phyloP scores from a whole-genome alignment of 2,329 filamentous ascomycete species.

The Magnaporthiopsis incrustans region DNA sequence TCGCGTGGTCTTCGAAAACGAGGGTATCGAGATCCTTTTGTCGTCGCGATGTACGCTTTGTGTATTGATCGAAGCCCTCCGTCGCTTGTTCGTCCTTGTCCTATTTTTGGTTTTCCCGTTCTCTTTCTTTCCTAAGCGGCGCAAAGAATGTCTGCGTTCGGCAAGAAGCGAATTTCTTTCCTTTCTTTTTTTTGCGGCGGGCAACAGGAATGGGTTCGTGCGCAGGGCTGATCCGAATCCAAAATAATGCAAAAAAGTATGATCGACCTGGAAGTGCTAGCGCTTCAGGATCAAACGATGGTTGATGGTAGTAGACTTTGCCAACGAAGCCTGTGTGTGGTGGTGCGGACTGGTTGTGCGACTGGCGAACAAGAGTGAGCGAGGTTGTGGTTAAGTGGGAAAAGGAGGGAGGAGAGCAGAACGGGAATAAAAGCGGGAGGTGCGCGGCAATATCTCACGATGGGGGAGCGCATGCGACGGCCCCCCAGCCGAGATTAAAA shows the following conservation, averaged over 20 bases:
- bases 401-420: background rate
- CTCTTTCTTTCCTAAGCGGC: background rate
- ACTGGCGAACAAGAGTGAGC: conserved; percentile 1
- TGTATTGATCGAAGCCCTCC: background rate
- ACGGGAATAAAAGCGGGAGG: background rate
- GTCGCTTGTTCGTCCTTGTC: background rate
- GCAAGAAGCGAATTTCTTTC: too few relatives aligned
- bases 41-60: background rate
- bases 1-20: background rate
- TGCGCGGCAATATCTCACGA: background rate
- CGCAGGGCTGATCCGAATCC: background rate
- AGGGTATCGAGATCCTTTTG: background rate
- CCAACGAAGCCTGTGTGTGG: conserved; percentile 42
- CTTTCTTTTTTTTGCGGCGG: too few relatives aligned
- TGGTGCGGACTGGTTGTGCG: conserved; percentile 11
- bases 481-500: conserved; percentile 4
- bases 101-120: background rate
- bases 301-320: conserved; percentile 35
- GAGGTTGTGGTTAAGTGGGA: conserved; percentile 1
- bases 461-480: background rate
- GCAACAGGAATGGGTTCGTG: background rate
- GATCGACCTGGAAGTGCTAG: conserved; percentile 17
- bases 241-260: background rate
- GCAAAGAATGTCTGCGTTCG: too few relatives aligned
- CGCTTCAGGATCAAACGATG: conserved; percentile 19